Evolutionary conservation across 352 stramenopile genomes (phyloP).

Genomic region (Pseudoperonospora humuli): DNA sequence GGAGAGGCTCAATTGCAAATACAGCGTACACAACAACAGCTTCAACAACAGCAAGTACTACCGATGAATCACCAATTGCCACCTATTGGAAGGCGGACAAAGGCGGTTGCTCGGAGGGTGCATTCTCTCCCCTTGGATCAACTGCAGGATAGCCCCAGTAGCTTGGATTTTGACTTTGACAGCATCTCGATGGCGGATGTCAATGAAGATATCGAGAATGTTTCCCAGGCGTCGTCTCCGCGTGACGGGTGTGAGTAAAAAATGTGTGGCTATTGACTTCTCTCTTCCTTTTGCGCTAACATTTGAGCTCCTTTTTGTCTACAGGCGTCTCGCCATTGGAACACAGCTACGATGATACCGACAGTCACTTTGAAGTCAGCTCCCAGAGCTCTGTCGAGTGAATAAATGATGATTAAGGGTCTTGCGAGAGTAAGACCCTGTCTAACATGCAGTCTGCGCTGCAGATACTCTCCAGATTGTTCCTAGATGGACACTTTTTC

Average conservation of each 20-base stretch:
- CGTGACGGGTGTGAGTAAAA: constrained; percentile 71
- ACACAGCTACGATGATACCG: constrained; percentile 65
- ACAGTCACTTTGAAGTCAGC: constrained; percentile 80
- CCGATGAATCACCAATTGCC: constrained; percentile 28
- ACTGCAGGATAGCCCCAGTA: constrained; percentile 39
- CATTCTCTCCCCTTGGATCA: constrained; percentile 53
- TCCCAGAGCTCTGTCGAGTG: constrained; percentile 62
- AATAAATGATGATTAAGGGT: constrained; percentile 35
- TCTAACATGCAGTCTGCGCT: no score
- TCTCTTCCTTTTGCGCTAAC: not conserved
- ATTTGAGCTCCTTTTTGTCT: not conserved
- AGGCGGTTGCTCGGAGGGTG: constrained; percentile 34
- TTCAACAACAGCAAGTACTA: constrained; percentile 23
- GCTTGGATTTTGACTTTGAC: constrained; percentile 75
- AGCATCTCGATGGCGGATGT: constrained; percentile 66
- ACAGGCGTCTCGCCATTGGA: constrained; percentile 70
- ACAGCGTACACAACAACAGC: constrained; percentile 21
- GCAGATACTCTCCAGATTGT: no score
- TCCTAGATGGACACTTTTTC: no score
- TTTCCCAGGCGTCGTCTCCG: constrained; percentile 69
- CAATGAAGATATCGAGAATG: constrained; percentile 49
- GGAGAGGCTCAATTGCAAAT: constrained; percentile 21
- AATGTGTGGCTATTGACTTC: not conserved
- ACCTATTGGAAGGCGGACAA: constrained; percentile 19
- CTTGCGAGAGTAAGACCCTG: no score